phyloP scores from a whole-genome alignment of 129 eudicot genomes.

The Centaurea solstitialis region DNA sequence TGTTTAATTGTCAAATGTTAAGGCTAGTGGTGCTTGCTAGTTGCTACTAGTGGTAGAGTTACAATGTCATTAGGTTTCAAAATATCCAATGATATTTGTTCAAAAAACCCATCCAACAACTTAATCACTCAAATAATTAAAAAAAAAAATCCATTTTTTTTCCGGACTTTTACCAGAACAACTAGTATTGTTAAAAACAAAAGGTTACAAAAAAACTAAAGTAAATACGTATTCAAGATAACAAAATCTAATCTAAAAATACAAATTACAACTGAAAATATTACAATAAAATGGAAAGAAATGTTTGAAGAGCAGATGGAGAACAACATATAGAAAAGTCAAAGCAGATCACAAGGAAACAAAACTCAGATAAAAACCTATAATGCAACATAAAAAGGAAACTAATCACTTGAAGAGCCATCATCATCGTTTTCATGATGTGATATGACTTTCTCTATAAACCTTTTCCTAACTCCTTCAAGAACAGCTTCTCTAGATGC shows the following conservation, averaged over 20 bases:
- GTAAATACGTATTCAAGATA: not conserved
- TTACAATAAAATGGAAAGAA: not conserved
- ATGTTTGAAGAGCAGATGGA: not conserved
- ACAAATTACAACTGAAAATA: not conserved
- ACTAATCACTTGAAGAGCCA: slow-evolving; percentile 77
- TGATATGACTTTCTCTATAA: slow-evolving; percentile 77
- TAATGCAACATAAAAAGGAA: not conserved
- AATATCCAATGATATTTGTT: too few species aligned
- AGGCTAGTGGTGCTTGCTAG: too few species aligned
- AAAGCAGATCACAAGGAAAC: not conserved
- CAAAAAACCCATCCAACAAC: too few species aligned
- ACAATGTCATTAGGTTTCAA: too few species aligned
- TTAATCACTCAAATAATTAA: too few species aligned
- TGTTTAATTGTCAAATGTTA: too few species aligned
- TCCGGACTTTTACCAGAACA: too few species aligned
- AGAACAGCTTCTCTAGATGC: slow-evolving; percentile 68
- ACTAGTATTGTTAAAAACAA: too few species aligned
- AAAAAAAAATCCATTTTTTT: too few species aligned
- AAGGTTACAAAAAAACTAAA: not conserved
- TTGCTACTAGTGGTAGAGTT: too few species aligned
- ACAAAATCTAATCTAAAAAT: not conserved
- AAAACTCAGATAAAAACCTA: not conserved
- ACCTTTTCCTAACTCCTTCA: slow-evolving; percentile 76
- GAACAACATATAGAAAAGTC: not conserved
- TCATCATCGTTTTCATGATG: slow-evolving; percentile 77